Percentiles rank a stretch among this genome's conserved stretches.
Evolutionary conservation across 768 basidiomycete genomes (phyloP).

Genomic region (Serendipita sp.): DNA sequence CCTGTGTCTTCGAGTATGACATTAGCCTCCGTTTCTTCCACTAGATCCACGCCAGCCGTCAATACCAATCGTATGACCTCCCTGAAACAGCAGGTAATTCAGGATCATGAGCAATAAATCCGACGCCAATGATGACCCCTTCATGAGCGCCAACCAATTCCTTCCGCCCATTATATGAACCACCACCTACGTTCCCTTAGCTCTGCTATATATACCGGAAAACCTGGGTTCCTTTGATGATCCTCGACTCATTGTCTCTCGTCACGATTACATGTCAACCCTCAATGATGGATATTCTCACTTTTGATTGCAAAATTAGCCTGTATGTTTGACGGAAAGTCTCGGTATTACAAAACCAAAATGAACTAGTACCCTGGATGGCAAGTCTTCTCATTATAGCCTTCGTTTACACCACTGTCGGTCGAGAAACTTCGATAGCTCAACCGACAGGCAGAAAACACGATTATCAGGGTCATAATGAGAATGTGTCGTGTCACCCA

Average conservation of each 20-base stretch:
- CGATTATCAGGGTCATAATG: too few species aligned
- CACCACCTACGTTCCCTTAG: slow-evolving; percentile 25
- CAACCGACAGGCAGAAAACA: too few species aligned
- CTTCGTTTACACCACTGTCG: too few species aligned
- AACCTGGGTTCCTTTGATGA: neutral
- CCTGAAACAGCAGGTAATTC: slow-evolving; percentile 38
- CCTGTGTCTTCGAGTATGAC: neutral
- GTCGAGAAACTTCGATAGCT: too few species aligned
- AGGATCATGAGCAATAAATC: slow-evolving; percentile 39
- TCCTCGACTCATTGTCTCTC: neutral
- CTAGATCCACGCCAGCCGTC: slow-evolving; percentile 15
- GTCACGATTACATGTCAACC: neutral
- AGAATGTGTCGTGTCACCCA: too few species aligned
- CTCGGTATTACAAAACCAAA: too few species aligned
- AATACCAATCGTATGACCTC: slow-evolving; percentile 19
- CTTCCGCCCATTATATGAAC: neutral
- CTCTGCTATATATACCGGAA: neutral
- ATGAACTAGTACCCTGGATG: too few species aligned
- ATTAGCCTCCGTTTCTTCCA: slow-evolving; percentile 7
- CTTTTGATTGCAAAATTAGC: too few species aligned
- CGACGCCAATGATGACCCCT: neutral
- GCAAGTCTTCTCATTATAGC: too few species aligned
- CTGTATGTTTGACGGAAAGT: too few species aligned
- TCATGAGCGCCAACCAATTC: neutral
- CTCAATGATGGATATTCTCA: too few species aligned